Conservation (phyloP, 2,329 filamentous ascomycete genomes). For the Paramyrothecium sp. region DNA sequence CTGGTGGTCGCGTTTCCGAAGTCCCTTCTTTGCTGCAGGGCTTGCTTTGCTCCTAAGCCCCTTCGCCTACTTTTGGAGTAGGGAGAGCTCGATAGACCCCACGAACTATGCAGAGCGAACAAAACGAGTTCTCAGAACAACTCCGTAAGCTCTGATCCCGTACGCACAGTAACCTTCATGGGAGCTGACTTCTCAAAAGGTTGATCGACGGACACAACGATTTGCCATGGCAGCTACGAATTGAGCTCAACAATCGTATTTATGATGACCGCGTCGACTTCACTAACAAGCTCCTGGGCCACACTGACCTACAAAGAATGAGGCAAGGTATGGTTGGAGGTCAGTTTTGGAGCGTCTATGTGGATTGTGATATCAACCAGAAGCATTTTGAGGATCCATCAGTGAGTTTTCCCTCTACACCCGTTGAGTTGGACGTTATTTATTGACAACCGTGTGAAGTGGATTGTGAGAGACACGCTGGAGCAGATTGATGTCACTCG, state of each 20-base stretch:
- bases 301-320: constrained; percentile 12
- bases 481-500: constrained; percentile 14
- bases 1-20: not conserved
- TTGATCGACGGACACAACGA: constrained; percentile 16
- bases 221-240: constrained; percentile 8
- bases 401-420: no score
- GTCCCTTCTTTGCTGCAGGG: constrained; percentile 7
- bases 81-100: constrained; percentile 2
- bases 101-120: constrained; percentile 5
- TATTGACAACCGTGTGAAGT: no score
- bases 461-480: constrained; percentile 13
- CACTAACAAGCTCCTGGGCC: no score
- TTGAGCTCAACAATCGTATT: constrained; percentile 13
- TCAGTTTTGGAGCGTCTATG: constrained; percentile 13
- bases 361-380: constrained; percentile 14
- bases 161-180: no score
- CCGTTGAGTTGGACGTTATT: no score
- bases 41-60: constrained; percentile 9
- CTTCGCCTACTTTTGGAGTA: constrained; percentile 6
- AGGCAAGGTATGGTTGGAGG: constrained; percentile 10
- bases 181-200: no score
- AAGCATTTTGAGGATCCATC: no score
- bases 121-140: constrained; percentile 2
- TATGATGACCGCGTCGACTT: constrained; percentile 5
- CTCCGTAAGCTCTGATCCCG: constrained; percentile 7